These are phyloP conservation scores for Artemisia annua DNA, from an alignment of 129 eudicot species.

Conservation along the genomic window DNA sequence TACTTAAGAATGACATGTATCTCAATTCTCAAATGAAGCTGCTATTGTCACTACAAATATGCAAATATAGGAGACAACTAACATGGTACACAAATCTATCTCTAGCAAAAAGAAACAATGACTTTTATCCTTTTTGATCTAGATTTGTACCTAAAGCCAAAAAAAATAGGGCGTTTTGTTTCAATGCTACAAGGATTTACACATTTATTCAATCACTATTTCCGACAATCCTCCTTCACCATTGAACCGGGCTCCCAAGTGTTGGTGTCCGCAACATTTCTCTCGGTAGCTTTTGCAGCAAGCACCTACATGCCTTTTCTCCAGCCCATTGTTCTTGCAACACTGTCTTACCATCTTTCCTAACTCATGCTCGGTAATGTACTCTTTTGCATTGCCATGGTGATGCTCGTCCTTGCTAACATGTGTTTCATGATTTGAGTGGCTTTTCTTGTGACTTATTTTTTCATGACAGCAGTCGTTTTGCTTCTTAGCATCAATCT, in stretches of 20 bases:
- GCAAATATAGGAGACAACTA: slow-evolving; percentile 12
- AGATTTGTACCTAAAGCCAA: slow-evolving; percentile 15
- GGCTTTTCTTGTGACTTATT: slow-evolving; percentile 25
- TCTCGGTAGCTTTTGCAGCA: slow-evolving; percentile 53
- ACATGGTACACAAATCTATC: slow-evolving; percentile 19
- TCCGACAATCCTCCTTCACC: slow-evolving; percentile 56
- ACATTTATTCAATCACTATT: slow-evolving; percentile 55
- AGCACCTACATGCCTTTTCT: slow-evolving; percentile 30
- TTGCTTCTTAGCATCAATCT: slow-evolving; percentile 5
- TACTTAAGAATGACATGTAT: no score
- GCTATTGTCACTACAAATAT: not conserved
- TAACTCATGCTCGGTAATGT: slow-evolving; percentile 34
- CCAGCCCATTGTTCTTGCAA: slow-evolving; percentile 33
- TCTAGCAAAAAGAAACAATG: slow-evolving; percentile 28
- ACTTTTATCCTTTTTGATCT: slow-evolving; percentile 11
- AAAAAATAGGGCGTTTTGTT: slow-evolving; percentile 18
- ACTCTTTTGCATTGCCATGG: slow-evolving; percentile 25
- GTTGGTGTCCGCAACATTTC: slow-evolving; percentile 54
- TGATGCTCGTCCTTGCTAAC: slow-evolving; percentile 6
- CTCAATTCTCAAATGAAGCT: no score
- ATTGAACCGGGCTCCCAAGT: slow-evolving; percentile 27
- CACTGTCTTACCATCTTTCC: slow-evolving; percentile 44
- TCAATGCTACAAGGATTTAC: not conserved
- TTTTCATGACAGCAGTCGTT: slow-evolving; percentile 9
- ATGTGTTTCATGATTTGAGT: slow-evolving; percentile 21